Evolutionary conservation across 441 rosid species (phyloP), one percentile per base, ranked within the genome.

Genomic region (Corymbia calophylla): DNA sequence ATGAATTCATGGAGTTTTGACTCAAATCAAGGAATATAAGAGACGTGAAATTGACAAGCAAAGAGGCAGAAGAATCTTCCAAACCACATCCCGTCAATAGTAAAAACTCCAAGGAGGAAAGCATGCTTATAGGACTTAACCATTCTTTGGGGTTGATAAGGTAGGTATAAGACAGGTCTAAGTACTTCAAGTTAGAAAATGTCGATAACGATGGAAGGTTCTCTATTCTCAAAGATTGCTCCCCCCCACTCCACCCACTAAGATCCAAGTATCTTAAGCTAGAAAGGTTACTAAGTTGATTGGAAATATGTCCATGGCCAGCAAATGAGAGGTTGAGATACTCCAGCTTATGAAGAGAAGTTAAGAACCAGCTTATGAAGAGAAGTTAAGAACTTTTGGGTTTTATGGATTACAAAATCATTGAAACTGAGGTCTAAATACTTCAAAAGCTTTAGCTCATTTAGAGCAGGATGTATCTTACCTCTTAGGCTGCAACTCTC

Each of bases 181-280:
- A 77, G 51, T 77, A 23, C 84, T 77, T 77, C n/a, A 77, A 39
- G 51, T 2, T 39, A 23, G 51, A 77, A 44, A 39, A 23, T 77
- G 51, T 77, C 0, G 84, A 77, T 44, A 77, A n/a, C 1, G 51
- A 77, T 77, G 0, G n/a, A 14, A 77, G 51, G 27, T 77, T 77
- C n/a, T 77, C 18, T 21, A 1, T 39, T 39, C n/a, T 12, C 39
- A 3, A 21, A 73, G 49, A 21, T 5, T 0, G 5, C 49, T 73
- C 82, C 49, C 1, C 1, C 1, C 4, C 39, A 1, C 0, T 0
- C 84, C 84, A 77, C n/a, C 51, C 51, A 12, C 10, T 6, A 77
- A 77, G 84, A 77, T 77, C 84, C 84, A 77, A 77, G 84, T 23
- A 23, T 47, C 84, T 11, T 77, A 39, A 39, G n/a, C 18, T 77